phyloP scores from a whole-genome alignment of 768 basidiomycete species.

The Cystofilobasidium macerans region DNA sequence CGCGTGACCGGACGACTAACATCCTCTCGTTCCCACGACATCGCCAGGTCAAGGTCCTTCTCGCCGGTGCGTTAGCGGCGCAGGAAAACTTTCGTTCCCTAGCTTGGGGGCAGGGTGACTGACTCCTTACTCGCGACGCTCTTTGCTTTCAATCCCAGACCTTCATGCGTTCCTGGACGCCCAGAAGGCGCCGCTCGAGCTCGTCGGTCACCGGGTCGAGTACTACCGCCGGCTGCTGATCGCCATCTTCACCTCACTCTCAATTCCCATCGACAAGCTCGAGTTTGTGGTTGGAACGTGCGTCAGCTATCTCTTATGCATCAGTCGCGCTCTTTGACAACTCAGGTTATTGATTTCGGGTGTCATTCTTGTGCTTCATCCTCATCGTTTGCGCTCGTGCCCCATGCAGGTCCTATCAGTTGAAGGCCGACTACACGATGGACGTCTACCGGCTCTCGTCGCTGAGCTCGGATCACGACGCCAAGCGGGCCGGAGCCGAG shows the following conservation, averaged over 20 bases:
- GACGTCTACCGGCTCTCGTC: conserved; percentile 88
- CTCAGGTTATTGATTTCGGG: too few relatives aligned
- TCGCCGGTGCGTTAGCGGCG: conserved; percentile 50
- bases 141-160: conserved; percentile 40
- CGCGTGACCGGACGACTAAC: neutral
- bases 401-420: conserved; percentile 57
- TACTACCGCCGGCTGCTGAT: conserved; percentile 79
- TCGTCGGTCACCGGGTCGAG: conserved; percentile 72
- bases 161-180: conserved; percentile 97
- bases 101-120: too few relatives aligned
- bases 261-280: conserved; percentile 75
- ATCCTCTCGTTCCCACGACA: neutral
- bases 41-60: conserved; percentile 66
- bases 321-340: too few relatives aligned
- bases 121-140: too few relatives aligned
- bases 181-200: conserved; percentile 84
- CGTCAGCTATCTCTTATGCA: neutral
- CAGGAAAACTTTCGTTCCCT: neutral
- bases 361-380: neutral
- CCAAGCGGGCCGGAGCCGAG: conserved; percentile 95
- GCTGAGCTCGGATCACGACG: conserved; percentile 88
- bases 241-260: conserved; percentile 74
- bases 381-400: neutral
- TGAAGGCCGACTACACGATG: conserved; percentile 79
- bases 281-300: conserved; percentile 71